A percentile compares a stretch with the other conserved stretches of the same genome.
Evolutionary conservation across 2,329 filamentous ascomycete species (phyloP).

Genomic region (Fusarium xyrophilum): DNA sequence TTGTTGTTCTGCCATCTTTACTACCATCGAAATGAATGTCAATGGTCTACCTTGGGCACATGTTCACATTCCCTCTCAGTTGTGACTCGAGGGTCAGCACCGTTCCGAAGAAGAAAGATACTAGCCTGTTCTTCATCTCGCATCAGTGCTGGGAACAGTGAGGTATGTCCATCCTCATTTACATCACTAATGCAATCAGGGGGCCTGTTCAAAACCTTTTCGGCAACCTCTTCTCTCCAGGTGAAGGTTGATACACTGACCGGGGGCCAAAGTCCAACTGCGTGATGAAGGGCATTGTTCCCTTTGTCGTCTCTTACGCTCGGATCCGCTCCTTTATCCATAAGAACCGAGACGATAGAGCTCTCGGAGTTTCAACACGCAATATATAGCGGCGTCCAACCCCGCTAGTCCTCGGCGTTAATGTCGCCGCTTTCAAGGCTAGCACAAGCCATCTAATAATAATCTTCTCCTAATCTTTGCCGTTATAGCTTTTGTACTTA

Average conservation of each 20-base stretch:
- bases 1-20: background rate
- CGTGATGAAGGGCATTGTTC: background rate
- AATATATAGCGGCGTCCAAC: background rate
- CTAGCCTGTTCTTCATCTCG: background rate
- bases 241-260: background rate
- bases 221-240: background rate
- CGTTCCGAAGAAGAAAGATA: background rate
- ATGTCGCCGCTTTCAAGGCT: background rate
- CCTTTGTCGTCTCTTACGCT: background rate
- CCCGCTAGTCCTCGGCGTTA: background rate
- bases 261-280: background rate
- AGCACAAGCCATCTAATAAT: background rate
- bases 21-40: background rate
- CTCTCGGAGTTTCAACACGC: background rate
- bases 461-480: background rate
- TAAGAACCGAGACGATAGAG: background rate
- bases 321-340: background rate
- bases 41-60: no score
- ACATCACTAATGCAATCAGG: background rate
- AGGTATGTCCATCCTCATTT: background rate
- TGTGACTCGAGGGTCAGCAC: no score
- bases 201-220: background rate
- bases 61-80: no score
- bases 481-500: background rate
- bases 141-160: background rate